Conservation (phyloP, 1,139 yeast genomes). For the Yamadazyma conglobata region DNA sequence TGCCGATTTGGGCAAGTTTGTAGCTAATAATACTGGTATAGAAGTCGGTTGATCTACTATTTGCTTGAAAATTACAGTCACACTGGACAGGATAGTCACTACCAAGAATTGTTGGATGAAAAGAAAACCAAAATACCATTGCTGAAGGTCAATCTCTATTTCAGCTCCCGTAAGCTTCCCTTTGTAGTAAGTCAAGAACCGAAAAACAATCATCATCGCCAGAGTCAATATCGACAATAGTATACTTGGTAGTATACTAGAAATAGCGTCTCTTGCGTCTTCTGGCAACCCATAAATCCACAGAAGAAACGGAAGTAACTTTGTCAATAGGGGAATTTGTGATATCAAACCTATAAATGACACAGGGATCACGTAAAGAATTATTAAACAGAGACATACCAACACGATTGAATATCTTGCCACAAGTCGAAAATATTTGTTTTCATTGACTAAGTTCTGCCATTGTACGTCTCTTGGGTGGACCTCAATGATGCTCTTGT, state of each 20-base stretch:
- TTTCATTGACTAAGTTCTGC: slow-evolving; percentile 46
- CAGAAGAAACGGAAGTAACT: slow-evolving; percentile 49
- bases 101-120: slow-evolving; percentile 82
- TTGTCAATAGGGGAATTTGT: slow-evolving; percentile 58
- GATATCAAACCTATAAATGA: slow-evolving; percentile 66
- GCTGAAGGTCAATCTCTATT: slow-evolving; percentile 57
- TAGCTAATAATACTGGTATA: slow-evolving; percentile 66
- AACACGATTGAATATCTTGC: slow-evolving; percentile 42
- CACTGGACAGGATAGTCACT: slow-evolving; percentile 80
- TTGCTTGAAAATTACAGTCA: slow-evolving; percentile 63
- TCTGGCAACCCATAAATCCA: slow-evolving; percentile 55
- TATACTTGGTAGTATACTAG: slow-evolving; percentile 60
- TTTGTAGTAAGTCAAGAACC: slow-evolving; percentile 46
- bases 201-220: slow-evolving; percentile 48
- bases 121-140: slow-evolving; percentile 65
- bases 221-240: slow-evolving; percentile 58
- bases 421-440: slow-evolving; percentile 26
- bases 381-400: slow-evolving; percentile 42
- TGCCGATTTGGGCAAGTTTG: slow-evolving; percentile 76
- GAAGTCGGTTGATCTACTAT: slow-evolving; percentile 69
- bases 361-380: slow-evolving; percentile 69
- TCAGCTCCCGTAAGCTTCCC: slow-evolving; percentile 55
- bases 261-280: slow-evolving; percentile 46
- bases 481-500: slow-evolving; percentile 43
- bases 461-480: slow-evolving; percentile 60